These are phyloP conservation scores for Ophryocystis elektroscirrha DNA, from an alignment of 169 alveolate genomes.

Conservation along the genomic window DNA sequence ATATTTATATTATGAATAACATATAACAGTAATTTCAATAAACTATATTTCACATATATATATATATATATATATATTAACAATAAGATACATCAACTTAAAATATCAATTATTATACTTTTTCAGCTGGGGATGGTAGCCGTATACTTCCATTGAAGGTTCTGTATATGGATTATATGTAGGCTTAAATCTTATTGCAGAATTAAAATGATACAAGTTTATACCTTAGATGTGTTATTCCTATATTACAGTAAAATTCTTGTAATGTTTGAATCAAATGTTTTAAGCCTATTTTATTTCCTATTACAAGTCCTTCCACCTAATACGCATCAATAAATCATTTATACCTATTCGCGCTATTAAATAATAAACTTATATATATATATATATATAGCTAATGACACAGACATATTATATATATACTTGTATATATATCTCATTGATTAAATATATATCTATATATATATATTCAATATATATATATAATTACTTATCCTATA, in stretches of 20 bases:
- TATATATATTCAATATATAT: constrained; percentile 1
- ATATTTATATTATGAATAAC: too few species aligned
- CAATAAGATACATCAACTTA: too few species aligned
- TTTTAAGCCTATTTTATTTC: constrained; percentile 61
- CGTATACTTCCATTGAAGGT: constrained; percentile 98
- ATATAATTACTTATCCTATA: too few species aligned
- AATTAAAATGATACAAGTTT: constrained; percentile 6
- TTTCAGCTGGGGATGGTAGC: constrained; percentile 77
- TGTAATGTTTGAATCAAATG: constrained; percentile 65
- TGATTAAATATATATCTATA: neutral
- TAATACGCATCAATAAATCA: too few species aligned
- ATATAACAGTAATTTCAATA: neutral
- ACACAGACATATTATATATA: neutral
- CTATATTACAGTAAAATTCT: constrained; percentile 70
- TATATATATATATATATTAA: neutral
- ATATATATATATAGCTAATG: neutral
- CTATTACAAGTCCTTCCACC: constrained; percentile 75
- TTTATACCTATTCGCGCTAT: too few species aligned
- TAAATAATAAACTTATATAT: too few species aligned
- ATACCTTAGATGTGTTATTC: constrained; percentile 50
- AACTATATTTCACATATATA: neutral
- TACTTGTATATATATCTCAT: neutral
- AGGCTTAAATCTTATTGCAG: constrained; percentile 92
- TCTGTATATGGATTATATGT: constrained; percentile 99
- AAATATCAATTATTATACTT: too few species aligned